Percentiles rank a stretch among this genome's conserved stretches.
Evolutionary conservation across 257 asterid species (phyloP).

Genomic region (Solanum tacnaense): DNA sequence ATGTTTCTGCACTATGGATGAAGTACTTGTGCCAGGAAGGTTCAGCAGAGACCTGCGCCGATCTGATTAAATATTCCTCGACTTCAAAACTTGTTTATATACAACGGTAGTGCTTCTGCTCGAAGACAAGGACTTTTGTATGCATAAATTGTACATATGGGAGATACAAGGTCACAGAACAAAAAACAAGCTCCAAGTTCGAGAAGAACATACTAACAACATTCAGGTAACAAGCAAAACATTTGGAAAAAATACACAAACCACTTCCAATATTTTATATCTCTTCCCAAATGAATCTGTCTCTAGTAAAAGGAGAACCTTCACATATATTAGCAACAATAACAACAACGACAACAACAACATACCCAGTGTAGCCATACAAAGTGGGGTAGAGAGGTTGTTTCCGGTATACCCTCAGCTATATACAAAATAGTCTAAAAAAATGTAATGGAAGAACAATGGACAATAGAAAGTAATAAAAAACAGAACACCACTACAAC

Average conservation of each 20-base stretch:
- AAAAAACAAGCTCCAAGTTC: neutral
- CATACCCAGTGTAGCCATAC: no score
- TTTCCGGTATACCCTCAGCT: no score
- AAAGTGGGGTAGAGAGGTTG: no score
- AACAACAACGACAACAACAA: neutral
- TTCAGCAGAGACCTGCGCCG: slow-evolving; percentile 15
- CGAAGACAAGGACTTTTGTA: neutral
- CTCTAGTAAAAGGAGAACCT: neutral
- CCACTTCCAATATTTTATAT: neutral
- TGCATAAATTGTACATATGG: no score
- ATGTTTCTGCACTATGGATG: slow-evolving; percentile 55
- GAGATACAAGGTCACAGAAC: neutral
- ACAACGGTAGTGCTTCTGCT: neutral
- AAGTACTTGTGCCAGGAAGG: slow-evolving; percentile 61
- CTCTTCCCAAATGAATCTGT: neutral
- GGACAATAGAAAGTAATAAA: no score
- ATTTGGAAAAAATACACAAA: neutral
- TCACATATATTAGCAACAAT: neutral
- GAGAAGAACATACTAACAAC: neutral
- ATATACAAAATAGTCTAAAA: no score
- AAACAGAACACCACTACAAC: no score
- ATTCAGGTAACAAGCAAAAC: neutral
- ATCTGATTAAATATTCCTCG: neutral
- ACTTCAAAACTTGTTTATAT: neutral
- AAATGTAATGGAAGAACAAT: no score